Base-by-base conservation (phyloP, 2,329 filamentous ascomycete species). In the Ascochyta rabiei region DNA sequence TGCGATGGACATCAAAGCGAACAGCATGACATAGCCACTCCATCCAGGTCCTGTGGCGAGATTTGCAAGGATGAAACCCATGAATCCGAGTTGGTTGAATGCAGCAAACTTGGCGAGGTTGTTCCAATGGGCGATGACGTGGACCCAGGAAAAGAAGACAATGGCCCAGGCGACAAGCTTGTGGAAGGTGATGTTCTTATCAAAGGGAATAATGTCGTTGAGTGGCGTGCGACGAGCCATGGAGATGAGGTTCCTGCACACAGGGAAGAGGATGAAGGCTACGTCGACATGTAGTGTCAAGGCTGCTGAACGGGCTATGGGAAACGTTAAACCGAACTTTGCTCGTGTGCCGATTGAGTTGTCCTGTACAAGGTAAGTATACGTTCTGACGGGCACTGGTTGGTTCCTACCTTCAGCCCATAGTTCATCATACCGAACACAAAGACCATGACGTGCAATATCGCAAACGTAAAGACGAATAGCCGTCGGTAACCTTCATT, bases 121-220 rank as follows among this genome's bases (percentile, higher is more conserved):
- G 80, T 90, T 89, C 89, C 89, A 93, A 77, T 95, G 90, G 26
- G 90, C 89, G 68, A 93, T 86, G 16, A 89, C 93, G 77, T 95
- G 91, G 1, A 93, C 84, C 88, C 89, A 92, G 12, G 90, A 90
- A 75, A 90, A 96, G 77, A 93, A 91, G 62, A 95, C 87, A 67
- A 96, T 92, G 21, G 90, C 92, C 89, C 90, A 95, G 6, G 89
- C 90, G 23, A 89, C 90, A 43, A 83, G 86, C 77, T 91, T 93
- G 79, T 95, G 90, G 77, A 95, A 93, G 39, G 89, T 90, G 73
- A 93, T 92, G 77, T 93, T 92, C 81, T 92, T 93, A 79, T 92
- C 89, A 75, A 95, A 92, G 65, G 91, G 90, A 63, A 96, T 89
- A 70, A 95, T 90, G 63, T 90, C 89, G 74, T 93, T 93, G 52